Evolutionary conservation across 192 early-diverging fungal genomes (phyloP).

Genomic region (Kickxella alabastrina): DNA sequence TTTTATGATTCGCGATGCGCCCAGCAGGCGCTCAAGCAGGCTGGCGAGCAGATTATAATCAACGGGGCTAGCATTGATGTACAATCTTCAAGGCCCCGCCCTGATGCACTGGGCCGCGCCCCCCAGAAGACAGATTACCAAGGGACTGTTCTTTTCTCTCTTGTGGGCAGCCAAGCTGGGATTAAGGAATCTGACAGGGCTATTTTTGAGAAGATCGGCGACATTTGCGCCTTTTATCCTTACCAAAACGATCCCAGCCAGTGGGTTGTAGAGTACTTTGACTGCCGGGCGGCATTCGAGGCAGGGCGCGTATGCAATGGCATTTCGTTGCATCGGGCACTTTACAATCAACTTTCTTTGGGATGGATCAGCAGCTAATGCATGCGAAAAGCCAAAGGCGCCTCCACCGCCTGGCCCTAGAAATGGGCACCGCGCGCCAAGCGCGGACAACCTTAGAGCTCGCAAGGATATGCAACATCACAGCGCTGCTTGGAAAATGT

Average conservation of each 20-base stretch:
- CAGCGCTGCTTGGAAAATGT: too few species aligned
- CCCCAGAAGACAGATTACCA: slow-evolving; percentile 17
- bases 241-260: slow-evolving; percentile 9
- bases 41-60: slow-evolving; percentile 8
- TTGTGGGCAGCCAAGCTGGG: slow-evolving; percentile 2
- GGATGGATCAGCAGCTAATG: slow-evolving; percentile 13
- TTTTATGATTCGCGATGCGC: slow-evolving; percentile 30
- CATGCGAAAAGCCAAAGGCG: too few species aligned
- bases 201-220: slow-evolving; percentile 24
- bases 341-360: slow-evolving; percentile 30
- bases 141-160: slow-evolving; percentile 22
- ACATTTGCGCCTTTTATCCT: slow-evolving; percentile 13
- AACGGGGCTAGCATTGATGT: neutral
- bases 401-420: too few species aligned
- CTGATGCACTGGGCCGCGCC: slow-evolving; percentile 7
- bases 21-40: slow-evolving; percentile 1
- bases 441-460: too few species aligned
- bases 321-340: slow-evolving; percentile 5
- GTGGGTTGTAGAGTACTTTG: slow-evolving; percentile 39
- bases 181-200: slow-evolving; percentile 11
- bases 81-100: slow-evolving; percentile 18
- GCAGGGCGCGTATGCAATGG: slow-evolving; percentile 13
- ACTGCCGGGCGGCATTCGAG: slow-evolving; percentile 13
- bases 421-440: too few species aligned
- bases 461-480: too few species aligned